Conservation (phyloP, 352 stramenopile species). For the Phytophthora ohioensis region DNA sequence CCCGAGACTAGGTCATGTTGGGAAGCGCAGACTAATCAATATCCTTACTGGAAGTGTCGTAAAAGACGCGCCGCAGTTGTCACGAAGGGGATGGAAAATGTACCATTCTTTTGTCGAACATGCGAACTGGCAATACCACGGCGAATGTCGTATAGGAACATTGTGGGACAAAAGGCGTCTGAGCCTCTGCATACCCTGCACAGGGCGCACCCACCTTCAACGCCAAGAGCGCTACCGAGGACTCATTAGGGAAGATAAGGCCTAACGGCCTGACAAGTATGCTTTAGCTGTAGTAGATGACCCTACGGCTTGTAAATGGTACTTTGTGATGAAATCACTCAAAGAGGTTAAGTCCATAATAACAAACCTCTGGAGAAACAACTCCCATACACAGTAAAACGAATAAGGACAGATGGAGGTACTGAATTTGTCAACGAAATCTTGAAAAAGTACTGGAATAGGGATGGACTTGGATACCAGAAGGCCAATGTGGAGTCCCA, state of each 20-base stretch:
- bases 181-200: not conserved
- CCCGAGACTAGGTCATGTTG: too few relatives aligned
- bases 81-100: not conserved
- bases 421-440: constrained; percentile 6
- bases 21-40: too few relatives aligned
- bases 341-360: too few relatives aligned
- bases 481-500: constrained; percentile 11
- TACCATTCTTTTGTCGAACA: not conserved
- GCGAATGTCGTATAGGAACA: not conserved
- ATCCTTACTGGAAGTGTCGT: too few relatives aligned
- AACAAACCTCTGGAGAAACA: too few relatives aligned
- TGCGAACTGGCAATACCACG: not conserved
- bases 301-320: too few relatives aligned
- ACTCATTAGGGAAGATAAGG: not conserved
- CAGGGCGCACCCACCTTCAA: too few relatives aligned
- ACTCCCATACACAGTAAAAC: too few relatives aligned
- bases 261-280: not conserved
- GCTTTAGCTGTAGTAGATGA: not conserved
- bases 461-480: not conserved
- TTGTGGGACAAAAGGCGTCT: not conserved
- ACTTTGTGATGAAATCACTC: too few relatives aligned
- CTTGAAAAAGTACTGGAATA: not conserved
- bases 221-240: too few relatives aligned
- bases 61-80: not conserved
- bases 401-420: constrained; percentile 6